Conservation (phyloP, 306 rosid genomes). For the Glycine soja region DNA sequence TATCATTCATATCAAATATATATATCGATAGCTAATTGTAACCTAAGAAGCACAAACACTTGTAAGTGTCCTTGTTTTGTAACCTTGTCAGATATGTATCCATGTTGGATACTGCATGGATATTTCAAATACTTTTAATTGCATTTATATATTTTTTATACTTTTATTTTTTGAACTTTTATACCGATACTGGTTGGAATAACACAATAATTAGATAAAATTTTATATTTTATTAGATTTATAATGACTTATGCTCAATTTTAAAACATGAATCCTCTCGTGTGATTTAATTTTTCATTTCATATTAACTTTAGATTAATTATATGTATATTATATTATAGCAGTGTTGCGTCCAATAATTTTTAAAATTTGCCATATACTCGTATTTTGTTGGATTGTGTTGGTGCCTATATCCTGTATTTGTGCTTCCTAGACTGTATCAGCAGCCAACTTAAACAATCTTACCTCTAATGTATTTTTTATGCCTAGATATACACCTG, state of each 20-base stretch:
- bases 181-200: background rate
- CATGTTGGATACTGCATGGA: background rate
- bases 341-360: too few species aligned
- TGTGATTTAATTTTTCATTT: background rate
- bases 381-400: too few species aligned
- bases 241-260: background rate
- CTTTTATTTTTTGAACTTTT: background rate
- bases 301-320: too few species aligned
- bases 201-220: background rate
- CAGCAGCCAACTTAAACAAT: too few species aligned
- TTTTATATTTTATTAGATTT: background rate
- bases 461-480: too few species aligned
- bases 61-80: background rate
- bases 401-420: too few species aligned
- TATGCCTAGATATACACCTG: too few species aligned
- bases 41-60: background rate
- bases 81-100: too few species aligned
- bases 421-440: too few species aligned
- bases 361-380: too few species aligned
- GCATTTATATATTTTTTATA: background rate
- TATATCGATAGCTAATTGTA: background rate
- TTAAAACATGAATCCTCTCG: background rate
- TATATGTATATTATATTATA: too few species aligned
- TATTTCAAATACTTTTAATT: background rate
- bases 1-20: slow-evolving; percentile 5